Conservation (phyloP, 140 eudicot species). For the Anethum foeniculum region DNA sequence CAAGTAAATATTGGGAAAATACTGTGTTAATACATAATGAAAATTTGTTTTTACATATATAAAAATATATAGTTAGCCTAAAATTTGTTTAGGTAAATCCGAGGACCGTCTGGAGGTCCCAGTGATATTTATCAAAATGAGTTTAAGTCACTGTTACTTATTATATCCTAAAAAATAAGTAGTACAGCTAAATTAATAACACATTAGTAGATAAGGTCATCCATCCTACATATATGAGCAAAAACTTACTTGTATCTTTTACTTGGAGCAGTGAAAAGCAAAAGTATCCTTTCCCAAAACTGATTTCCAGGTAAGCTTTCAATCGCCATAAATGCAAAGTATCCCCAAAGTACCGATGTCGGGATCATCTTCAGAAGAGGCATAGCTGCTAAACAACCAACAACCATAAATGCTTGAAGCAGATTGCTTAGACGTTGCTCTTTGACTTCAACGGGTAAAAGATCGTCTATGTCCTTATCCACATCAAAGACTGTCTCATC, state of each 20-base stretch:
- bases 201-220: neutral
- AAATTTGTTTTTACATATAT: neutral
- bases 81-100: neutral
- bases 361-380: slow-evolving; percentile 84
- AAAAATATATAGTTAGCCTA: neutral
- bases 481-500: slow-evolving; percentile 84
- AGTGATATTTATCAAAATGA: neutral
- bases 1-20: neutral
- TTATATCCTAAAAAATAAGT: neutral
- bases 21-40: neutral
- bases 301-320: slow-evolving; percentile 98
- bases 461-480: slow-evolving; percentile 84
- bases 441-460: slow-evolving; percentile 86
- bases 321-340: slow-evolving; percentile 97
- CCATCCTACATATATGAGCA: neutral
- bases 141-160: neutral
- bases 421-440: slow-evolving; percentile 93
- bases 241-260: slow-evolving; percentile 81
- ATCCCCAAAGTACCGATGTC: slow-evolving; percentile 95
- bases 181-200: too few relatives aligned
- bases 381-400: slow-evolving; percentile 88
- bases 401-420: slow-evolving; percentile 83
- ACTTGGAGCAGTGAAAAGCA: slow-evolving; percentile 92
- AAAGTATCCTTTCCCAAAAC: slow-evolving; percentile 86
- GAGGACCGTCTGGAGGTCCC: neutral